Percentiles rank a stretch among this genome's conserved stretches.
Conservation (phyloP, 768 basidiomycete species). For the Boletus sensibilis region DNA sequence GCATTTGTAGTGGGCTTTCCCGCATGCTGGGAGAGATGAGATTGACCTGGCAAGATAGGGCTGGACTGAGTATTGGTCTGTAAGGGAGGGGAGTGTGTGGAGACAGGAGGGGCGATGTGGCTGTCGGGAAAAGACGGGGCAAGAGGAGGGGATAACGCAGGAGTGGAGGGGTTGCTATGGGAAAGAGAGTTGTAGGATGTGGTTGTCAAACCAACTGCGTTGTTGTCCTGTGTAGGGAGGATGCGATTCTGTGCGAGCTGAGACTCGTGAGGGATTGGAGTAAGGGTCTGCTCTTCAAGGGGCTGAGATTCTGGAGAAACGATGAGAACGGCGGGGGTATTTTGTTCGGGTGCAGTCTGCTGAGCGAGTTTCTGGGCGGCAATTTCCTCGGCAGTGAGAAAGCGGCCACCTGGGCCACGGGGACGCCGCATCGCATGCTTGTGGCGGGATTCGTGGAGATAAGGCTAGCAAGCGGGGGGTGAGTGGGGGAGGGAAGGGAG, state of each 20-base stretch:
- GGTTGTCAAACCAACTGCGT: constrained; percentile 8
- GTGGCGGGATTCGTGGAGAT: constrained; percentile 97
- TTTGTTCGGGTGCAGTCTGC: constrained; percentile 27
- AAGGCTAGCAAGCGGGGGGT: constrained; percentile 58
- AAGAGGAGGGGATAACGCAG: constrained; percentile 20
- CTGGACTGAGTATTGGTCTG: constrained; percentile 23
- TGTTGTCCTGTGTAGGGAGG: constrained; percentile 18
- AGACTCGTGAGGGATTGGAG: constrained; percentile 4
- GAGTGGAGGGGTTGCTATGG: constrained; percentile 26
- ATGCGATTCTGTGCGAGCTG: constrained; percentile 19
- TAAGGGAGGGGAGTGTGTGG: constrained; percentile 24
- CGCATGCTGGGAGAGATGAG: constrained; percentile 24
- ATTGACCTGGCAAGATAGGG: constrained; percentile 13
- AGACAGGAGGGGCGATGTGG: constrained; percentile 17
- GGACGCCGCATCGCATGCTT: constrained; percentile 98
- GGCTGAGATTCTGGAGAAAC: constrained; percentile 18
- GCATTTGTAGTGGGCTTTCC: constrained; percentile 35
- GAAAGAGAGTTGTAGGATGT: constrained; percentile 18
- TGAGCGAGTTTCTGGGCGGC: constrained; percentile 65
- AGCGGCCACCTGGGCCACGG: constrained; percentile 94
- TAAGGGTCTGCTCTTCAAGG: constrained; percentile 9
- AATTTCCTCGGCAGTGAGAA: constrained; percentile 95
- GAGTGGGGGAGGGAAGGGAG: not conserved
- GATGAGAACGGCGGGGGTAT: constrained; percentile 17
- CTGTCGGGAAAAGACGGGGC: constrained; percentile 21